Evolutionary conservation across 768 basidiomycete genomes (phyloP), one percentile per base, ranked within the genome.

Genomic region (Suillus brevipes): DNA sequence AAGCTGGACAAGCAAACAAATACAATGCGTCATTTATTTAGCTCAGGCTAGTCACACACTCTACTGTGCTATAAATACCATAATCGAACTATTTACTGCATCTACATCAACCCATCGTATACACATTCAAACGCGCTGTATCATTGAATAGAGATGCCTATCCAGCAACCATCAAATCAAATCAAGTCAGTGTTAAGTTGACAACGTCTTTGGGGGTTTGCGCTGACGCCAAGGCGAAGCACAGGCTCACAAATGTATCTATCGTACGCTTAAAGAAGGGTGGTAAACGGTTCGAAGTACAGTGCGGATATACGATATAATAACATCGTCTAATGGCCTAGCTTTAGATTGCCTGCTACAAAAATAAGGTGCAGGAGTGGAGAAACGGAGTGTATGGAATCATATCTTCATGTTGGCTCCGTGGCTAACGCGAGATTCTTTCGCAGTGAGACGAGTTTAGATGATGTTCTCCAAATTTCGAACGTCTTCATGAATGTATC

Each of bases 331-430:
- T 38, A 9, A 65, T 50, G 28, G 20, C 28, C 60, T 36, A 37
- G 4, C 52, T 61, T 60, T 36, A 91, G 97, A 92, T 99, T 71
- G 97, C 97, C 43, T 97, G 95, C 78, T 99, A 99, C 82, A 97
- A 98, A 83, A 99, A 99, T 79, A 98, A 98, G 79, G 97, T 99
- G 34, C 94, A 96, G 70, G 96, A 97, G 76, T 99, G 90, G 87
- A 82, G 97, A 65, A 94, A 86, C 64, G 95, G 95, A 66, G 91
- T 97, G 89, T 94, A 77, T 74, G 89, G 36, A 23, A 63, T 34
- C 31, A 50, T 13, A 28, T 36, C 38, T 25, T 37, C 13, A 40
- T 38, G 36, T n/a, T 50, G 16, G 20, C 12, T 28, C 56, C 31
- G 6, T 25, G 31, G 31, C 65, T 65, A 42, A 70, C 64, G 45